Conservation (phyloP, 1,284 basidiomycete species). For the Coriolopsis trogii region DNA sequence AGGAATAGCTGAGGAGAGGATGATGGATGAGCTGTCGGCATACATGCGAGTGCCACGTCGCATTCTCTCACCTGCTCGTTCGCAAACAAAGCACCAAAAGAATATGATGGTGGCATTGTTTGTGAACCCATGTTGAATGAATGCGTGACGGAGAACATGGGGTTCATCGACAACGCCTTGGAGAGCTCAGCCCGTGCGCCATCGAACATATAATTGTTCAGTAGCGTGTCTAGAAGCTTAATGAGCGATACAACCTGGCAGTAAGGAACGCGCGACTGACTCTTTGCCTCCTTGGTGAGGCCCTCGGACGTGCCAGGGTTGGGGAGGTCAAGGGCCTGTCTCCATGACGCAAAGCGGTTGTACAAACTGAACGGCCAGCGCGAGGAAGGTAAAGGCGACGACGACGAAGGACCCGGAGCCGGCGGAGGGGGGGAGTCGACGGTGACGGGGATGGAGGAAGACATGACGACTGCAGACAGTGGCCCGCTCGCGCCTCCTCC, state of each 20-base stretch:
- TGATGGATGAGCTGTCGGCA: background rate
- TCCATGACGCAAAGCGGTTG: slow-evolving; percentile 79
- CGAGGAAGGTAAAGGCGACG: no score
- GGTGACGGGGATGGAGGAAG: slow-evolving; percentile 26
- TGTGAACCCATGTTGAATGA: slow-evolving; percentile 89
- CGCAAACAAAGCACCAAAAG: slow-evolving; percentile 94
- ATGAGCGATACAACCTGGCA: slow-evolving; percentile 4
- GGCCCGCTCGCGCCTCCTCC: slow-evolving; percentile 16
- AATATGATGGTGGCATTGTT: slow-evolving; percentile 81
- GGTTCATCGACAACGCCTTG: slow-evolving; percentile 91
- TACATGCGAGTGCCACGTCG: background rate
- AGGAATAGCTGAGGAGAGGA: slow-evolving; percentile 72
- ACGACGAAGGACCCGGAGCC: slow-evolving; percentile 21
- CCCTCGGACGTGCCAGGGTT: slow-evolving; percentile 92
- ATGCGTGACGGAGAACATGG: slow-evolving; percentile 98
- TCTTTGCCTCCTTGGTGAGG: slow-evolving; percentile 87
- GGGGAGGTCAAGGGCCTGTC: slow-evolving; percentile 76
- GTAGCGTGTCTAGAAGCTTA: slow-evolving; percentile 71
- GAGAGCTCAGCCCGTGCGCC: slow-evolving; percentile 95
- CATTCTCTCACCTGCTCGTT: slow-evolving; percentile 68
- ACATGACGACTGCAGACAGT: slow-evolving; percentile 28
- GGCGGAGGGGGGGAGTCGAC: slow-evolving; percentile 18
- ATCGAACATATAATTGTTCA: slow-evolving; percentile 97
- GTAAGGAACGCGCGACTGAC: slow-evolving; percentile 42
- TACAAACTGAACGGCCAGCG: slow-evolving; percentile 62